Evolutionary conservation across 257 asterid species (phyloP), one percentile per base, ranked within the genome.

Genomic region (Solanum pennellii): DNA sequence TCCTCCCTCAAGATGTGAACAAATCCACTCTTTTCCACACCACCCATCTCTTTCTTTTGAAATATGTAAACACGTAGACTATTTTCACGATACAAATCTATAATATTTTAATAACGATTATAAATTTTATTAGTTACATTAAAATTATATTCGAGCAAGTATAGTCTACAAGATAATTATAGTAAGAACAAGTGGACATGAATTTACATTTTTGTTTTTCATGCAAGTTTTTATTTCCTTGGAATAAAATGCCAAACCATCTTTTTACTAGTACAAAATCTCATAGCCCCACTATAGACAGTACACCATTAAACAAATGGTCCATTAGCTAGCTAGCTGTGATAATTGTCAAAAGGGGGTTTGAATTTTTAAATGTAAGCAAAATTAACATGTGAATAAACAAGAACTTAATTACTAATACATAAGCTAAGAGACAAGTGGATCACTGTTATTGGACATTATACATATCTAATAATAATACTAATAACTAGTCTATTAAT

Each of bases 171-270:
- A 20, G 84, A 80, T 80, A 80, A 15, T 47, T 47, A 16, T 0
- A 47, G n/a, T 15, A 0, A 27, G 37, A 49, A 49, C 68, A 49
- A 82, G 29, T 10, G 44, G 29, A 45, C 42, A 27, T 9, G 2
- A 79, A 15, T 15, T 45, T 45, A 45, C 84, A 1, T 18, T 1
- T 9, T 27, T 27, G 16, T 85, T 72, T 72, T 69, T 87, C 72
- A 88, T 18, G 74, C 74, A 59, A 27, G 11, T 75, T 29, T 33
- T 76, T 77, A 69, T 86, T 83, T 93, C 92, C 90, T 18, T 15
- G 0, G 85, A 92, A 90, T 87, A 89, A 91, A 94, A 92, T 91
- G 95, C 94, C 85, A 85, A 83, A 88, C 93, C 95, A 94, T 90
- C 93, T 92, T 88, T 92, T 88, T 86, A 89, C 23, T 37, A 86